These are phyloP conservation scores for Neonectria neomacrospora DNA, from an alignment of 2,329 filamentous ascomycete species.

Conservation along the genomic window DNA sequence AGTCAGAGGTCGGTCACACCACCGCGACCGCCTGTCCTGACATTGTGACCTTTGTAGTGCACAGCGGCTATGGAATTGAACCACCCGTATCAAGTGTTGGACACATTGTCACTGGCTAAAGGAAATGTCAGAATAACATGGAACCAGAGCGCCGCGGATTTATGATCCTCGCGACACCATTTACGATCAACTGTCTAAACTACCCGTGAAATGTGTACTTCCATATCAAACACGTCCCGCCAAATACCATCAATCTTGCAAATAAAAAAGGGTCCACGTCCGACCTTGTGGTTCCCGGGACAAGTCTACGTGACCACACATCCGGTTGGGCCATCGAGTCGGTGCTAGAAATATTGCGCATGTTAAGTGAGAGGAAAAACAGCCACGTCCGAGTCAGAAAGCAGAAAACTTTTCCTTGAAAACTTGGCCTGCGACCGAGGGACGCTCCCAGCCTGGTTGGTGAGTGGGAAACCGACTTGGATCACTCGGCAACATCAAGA, in stretches of 20 bases:
- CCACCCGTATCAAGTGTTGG: background rate
- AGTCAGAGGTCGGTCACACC: background rate
- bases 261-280: conserved; percentile 31
- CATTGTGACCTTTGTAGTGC: background rate
- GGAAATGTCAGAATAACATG: background rate
- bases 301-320: conserved; percentile 41
- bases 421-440: conserved; percentile 28
- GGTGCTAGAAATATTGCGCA: conserved; percentile 39
- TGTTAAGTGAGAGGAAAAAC: conserved; percentile 38
- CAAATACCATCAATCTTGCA: conserved; percentile 41
- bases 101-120: background rate
- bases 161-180: conserved; percentile 25
- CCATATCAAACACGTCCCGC: conserved; percentile 40
- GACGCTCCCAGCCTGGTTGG: conserved; percentile 17
- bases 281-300: conserved; percentile 31
- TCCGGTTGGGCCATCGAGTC: conserved; percentile 36
- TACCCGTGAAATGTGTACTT: conserved; percentile 43
- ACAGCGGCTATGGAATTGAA: background rate
- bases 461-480: conserved; percentile 2
- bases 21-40: background rate
- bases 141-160: conserved; percentile 14
- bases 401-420: conserved; percentile 40
- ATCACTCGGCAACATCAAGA: conserved; percentile 89
- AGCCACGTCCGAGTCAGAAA: conserved; percentile 36
- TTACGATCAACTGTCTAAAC: conserved; percentile 45